Evolutionary conservation across 352 stramenopile species (phyloP), one percentile per base, ranked within the genome.

Genomic region (Thalassiosira ordinaria): DNA sequence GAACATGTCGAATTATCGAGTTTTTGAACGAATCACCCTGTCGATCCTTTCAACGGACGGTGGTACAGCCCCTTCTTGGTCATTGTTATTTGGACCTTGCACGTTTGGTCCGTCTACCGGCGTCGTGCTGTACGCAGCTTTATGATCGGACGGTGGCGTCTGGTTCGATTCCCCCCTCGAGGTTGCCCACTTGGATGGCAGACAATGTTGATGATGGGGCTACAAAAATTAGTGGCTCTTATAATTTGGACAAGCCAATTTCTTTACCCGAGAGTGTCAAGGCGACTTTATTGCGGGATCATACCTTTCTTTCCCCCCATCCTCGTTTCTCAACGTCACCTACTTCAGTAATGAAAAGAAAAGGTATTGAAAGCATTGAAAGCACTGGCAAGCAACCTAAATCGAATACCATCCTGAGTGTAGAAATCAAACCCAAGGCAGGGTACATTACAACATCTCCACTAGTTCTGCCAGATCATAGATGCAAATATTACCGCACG

Each of bases 381-480:
- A n/a, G n/a, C n/a, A n/a, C n/a, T n/a, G n/a, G n/a, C n/a, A n/a
- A n/a, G n/a, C n/a, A n/a, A n/a, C n/a, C n/a, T n/a, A n/a, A n/a
- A n/a, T n/a, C n/a, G n/a, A n/a, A n/a, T n/a, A n/a, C n/a, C n/a
- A n/a, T 63, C 20, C 37, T 87, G 22, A 81, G 71, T 22, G 71
- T 90, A 9, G 87, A 92, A 68, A 79, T 92, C 11, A 92, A 92
- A 78, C 87, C 87, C 1, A 92, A 92, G 41, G 87, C 87, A 44
- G 87, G 87, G 35, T 92, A 90, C 51, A 44, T 87, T n/a, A 24
- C 84, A 31, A 78, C 57, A 52, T 90, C 87, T 60, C 87, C 87
- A 62, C 63, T 92, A 20, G 73, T 92, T 20, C 51, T 81, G 63
- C 83, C 73, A n/a, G 29, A 68, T n/a, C 44, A 84, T 80, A 52